phyloP scores from a whole-genome alignment of 352 stramenopile species.

The Phytophthora cryptogea region DNA sequence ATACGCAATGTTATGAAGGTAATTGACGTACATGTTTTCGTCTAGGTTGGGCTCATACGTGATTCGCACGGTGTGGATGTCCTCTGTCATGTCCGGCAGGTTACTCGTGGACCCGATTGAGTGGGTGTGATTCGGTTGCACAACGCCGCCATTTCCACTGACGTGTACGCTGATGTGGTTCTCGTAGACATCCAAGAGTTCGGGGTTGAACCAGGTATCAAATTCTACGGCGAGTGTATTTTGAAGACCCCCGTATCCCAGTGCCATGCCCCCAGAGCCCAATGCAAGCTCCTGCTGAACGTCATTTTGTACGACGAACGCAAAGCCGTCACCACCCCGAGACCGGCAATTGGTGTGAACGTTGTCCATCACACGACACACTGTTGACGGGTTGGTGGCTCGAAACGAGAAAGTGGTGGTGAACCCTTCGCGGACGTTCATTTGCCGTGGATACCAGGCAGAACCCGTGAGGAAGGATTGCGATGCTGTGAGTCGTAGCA shows the following conservation, averaged over 20 bases:
- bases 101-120: conserved; percentile 73
- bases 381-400: conserved; percentile 83
- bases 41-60: conserved; percentile 77
- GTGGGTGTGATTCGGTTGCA: conserved; percentile 79
- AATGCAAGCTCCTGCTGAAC: conserved; percentile 52
- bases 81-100: conserved; percentile 83
- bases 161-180: conserved; percentile 93
- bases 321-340: conserved; percentile 75
- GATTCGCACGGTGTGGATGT: conserved; percentile 67
- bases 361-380: conserved; percentile 89
- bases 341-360: conserved; percentile 83
- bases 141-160: conserved; percentile 31
- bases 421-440: conserved; percentile 92
- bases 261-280: conserved; percentile 64
- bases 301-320: conserved; percentile 88
- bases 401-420: conserved; percentile 87
- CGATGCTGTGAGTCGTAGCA: conserved; percentile 83
- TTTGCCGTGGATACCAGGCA: conserved; percentile 90
- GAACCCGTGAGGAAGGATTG: conserved; percentile 75
- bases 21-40: conserved; percentile 48
- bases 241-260: conserved; percentile 89
- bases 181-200: conserved; percentile 88
- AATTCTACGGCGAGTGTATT: conserved; percentile 92
- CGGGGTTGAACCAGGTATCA: conserved; percentile 92
- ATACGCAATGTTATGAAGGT: neutral